Base-by-base conservation (phyloP, 805 yeast species). In the Saccharomyces paradoxus region DNA sequence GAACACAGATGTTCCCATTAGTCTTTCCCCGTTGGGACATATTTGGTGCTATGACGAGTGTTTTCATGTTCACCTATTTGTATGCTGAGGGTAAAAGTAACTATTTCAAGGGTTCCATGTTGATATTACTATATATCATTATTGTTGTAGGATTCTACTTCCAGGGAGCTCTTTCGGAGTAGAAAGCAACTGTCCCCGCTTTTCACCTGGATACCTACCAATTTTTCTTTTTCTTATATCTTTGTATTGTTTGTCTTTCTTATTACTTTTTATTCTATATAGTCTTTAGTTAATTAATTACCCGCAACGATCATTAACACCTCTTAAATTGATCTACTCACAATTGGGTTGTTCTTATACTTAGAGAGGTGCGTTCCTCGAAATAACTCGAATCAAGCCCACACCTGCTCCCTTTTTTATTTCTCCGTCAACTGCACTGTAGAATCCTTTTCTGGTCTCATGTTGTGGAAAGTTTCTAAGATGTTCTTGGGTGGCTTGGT, bases 41-140 rank as follows among this genome's bases (percentile, higher is more conserved):
- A 51, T 80, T 90, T 60, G 96, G 96, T 1, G 81, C 89, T 10
- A 77, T 90, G 56, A 81, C 88, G 32, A 86, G 96, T 54, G 94
- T 92, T 54, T 89, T 89, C 57, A 74, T 94, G 70, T 92, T 89
- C 75, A 87, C 96, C 1, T 92, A 94, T 70, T 81, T 94, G 54
- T 94, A 94, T 69, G 96, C 97, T 0, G 99, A 94, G 67, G 99
- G 99, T 2, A 90, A 91, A 66, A 86, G 96, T 30, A 94, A 94
- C 68, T 94, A 94, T 69, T 92, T 94, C 78, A 94, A 94, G 70
- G 98, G 99, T 1, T 84, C 91, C 14, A 89, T 94, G 60, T 74
- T 92, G 66, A 81, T 92, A 12, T 78, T 94, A 58, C 78, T 88
- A 31, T 92, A 92, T 66, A 64, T 82, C 41, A 89, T 88, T 32